These are phyloP conservation scores for Silene latifolia DNA, from an alignment of 148 eudicot genomes.

Conservation along the genomic window DNA sequence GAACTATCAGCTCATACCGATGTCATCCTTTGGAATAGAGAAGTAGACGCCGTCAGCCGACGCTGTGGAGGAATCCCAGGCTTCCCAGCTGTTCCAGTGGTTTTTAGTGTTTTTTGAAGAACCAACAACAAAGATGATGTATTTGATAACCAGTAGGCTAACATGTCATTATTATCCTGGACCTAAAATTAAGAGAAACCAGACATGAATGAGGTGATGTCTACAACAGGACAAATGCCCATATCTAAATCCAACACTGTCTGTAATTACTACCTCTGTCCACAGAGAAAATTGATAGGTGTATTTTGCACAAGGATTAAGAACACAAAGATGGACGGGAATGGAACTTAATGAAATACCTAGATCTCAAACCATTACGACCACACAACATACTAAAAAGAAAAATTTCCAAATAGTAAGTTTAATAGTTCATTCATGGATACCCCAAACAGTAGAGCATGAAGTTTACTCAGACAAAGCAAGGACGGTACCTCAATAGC, in stretches of 20 bases:
- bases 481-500: constrained; percentile 62
- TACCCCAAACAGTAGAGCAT: background rate
- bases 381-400: too few relatives aligned
- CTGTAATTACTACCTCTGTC: too few relatives aligned
- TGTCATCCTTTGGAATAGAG: constrained; percentile 96
- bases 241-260: too few relatives aligned
- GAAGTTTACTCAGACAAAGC: background rate
- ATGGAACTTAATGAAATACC: too few relatives aligned
- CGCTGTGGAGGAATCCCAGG: constrained; percentile 86
- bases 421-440: background rate
- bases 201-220: constrained; percentile 8
- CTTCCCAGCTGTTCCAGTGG: constrained; percentile 83
- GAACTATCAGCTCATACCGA: constrained; percentile 46
- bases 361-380: too few relatives aligned
- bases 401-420: too few relatives aligned
- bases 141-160: constrained; percentile 94
- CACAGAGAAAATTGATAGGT: too few relatives aligned
- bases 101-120: constrained; percentile 98
- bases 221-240: constrained; percentile 2
- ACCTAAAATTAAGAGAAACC: constrained; percentile 46
- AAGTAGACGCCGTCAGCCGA: constrained; percentile 78
- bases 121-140: constrained; percentile 80
- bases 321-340: too few relatives aligned
- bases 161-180: constrained; percentile 68
- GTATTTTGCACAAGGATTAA: too few relatives aligned